Evolutionary conservation across 176 grass and related monocot genomes (phyloP), one percentile per base, ranked within the genome.

Genomic region (Tillandsia leiboldiana): DNA sequence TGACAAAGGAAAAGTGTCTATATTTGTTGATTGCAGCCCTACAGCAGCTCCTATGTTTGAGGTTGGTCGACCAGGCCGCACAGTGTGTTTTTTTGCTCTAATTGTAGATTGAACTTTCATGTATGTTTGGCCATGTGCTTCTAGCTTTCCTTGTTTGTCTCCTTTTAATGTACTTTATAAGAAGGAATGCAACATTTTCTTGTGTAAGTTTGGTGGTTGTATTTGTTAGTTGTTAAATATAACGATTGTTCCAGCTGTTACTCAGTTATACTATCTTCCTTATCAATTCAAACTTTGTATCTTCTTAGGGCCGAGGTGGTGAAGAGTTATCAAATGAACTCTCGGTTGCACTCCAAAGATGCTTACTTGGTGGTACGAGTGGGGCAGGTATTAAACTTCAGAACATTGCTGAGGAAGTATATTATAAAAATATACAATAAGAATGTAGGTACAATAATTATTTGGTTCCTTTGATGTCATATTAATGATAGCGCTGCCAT

Each of bases 1-100:
- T 29, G 92, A 87, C 70, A 87, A 91, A 83, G 92, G 92, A 68
- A 96, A 91, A 76, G 81, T 96, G 78, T 79, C 74, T 65, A 91
- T 96, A 65, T 96, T 87, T 66, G 73, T 91, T 27, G 88, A 96
- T 48, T 96, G 92, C 61, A 96, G 92, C 50, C 75, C 88, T 71
- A 91, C 83, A 62, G 88, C 88, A 57, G 81, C 86, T 9, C 86
- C 92, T 64, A 78, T 75, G 28, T 96, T 88, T 78, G 86, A 91
- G 88, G 92, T 96, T 81, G 51, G 82, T 71, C 15, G 33, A 42
- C 33, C 4, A 68, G 42, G 73, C 73, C 20, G 17, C 69, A 61
- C 47, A 65, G 26, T 59, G 10, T 11, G 26, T 22, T 64, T 0
- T 53, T 28, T 12, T 48, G 20, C 22, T 13, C 48, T 75, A 26